A percentile compares a stretch with the other conserved stretches of the same genome.
Evolutionary conservation across 768 basidiomycete species (phyloP).

Genomic region (Roridomyces roridus): DNA sequence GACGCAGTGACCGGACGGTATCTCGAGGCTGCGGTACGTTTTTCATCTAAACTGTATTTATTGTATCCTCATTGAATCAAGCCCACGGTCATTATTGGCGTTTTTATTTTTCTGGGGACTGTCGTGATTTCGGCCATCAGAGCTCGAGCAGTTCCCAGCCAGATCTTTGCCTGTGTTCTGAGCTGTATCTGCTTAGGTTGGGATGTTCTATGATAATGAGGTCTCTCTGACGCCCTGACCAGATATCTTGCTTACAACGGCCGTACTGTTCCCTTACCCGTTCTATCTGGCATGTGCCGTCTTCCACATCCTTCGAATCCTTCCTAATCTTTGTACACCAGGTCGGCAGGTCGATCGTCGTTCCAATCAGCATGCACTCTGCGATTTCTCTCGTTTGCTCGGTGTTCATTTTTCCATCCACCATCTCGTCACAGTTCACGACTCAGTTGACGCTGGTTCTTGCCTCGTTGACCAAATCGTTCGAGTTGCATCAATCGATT

Average conservation of each 20-base stretch:
- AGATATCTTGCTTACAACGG: constrained; percentile 68
- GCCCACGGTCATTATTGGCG: constrained; percentile 63
- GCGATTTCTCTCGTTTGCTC: constrained; percentile 59
- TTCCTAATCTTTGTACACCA: constrained; percentile 27
- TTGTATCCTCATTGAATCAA: constrained; percentile 27
- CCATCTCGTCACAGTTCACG: constrained; percentile 66
- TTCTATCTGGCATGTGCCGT: constrained; percentile 52
- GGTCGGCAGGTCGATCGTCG: constrained; percentile 55
- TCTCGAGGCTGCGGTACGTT: constrained; percentile 54
- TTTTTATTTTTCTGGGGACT: constrained; percentile 70
- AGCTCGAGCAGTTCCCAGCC: constrained; percentile 66
- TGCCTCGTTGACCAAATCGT: constrained; percentile 49
- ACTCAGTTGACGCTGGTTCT: constrained; percentile 53
- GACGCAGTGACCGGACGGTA: constrained; percentile 58
- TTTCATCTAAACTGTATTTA: neutral
- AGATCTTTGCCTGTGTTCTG: constrained; percentile 59
- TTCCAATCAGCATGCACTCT: constrained; percentile 67
- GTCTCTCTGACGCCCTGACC: neutral
- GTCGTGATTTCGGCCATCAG: constrained; percentile 63
- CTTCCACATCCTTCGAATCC: neutral
- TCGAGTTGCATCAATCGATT: constrained; percentile 52
- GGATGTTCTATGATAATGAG: neutral
- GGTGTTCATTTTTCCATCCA: constrained; percentile 64
- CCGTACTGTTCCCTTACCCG: constrained; percentile 68
- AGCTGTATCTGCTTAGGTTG: constrained; percentile 69